Percentiles rank a stretch among this genome's conserved stretches.
phyloP scores from a whole-genome alignment of 371 early-diverging fungal genomes.

The Rhizopus delemar region DNA sequence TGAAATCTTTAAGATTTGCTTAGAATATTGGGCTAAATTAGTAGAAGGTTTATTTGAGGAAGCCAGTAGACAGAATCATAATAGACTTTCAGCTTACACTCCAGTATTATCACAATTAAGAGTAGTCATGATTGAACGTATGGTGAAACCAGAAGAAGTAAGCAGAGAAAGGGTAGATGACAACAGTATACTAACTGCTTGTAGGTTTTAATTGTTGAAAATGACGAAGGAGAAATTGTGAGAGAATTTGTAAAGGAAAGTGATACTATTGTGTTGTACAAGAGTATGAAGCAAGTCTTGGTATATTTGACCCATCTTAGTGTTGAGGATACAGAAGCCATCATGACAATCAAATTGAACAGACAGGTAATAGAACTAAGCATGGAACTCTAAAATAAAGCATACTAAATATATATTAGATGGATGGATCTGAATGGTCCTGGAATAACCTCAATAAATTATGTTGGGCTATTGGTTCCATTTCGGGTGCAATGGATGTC shows the following conservation, averaged over 20 bases:
- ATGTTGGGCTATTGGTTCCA: constrained; percentile 99
- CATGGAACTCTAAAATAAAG: background rate
- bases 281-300: constrained; percentile 97
- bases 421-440: constrained; percentile 94
- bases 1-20: constrained; percentile 96
- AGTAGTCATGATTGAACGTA: constrained; percentile 92
- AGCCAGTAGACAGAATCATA: constrained; percentile 57
- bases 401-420: constrained; percentile 34
- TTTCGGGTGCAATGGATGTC: constrained; percentile 95
- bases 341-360: constrained; percentile 90
- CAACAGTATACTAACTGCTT: background rate
- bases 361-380: constrained; percentile 65
- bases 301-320: constrained; percentile 97
- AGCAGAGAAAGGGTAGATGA: constrained; percentile 4
- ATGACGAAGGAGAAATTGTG: constrained; percentile 99
- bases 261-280: constrained; percentile 97
- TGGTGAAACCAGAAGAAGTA: constrained; percentile 97
- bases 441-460: constrained; percentile 97
- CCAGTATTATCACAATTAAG: constrained; percentile 82
- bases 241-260: constrained; percentile 98
- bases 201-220: constrained; percentile 95
- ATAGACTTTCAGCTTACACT: constrained; percentile 60
- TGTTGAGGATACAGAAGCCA: constrained; percentile 86
- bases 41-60: constrained; percentile 88
- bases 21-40: constrained; percentile 95